Evolutionary conservation across 768 basidiomycete species (phyloP).

Genomic region (Boletus tomentosulus): DNA sequence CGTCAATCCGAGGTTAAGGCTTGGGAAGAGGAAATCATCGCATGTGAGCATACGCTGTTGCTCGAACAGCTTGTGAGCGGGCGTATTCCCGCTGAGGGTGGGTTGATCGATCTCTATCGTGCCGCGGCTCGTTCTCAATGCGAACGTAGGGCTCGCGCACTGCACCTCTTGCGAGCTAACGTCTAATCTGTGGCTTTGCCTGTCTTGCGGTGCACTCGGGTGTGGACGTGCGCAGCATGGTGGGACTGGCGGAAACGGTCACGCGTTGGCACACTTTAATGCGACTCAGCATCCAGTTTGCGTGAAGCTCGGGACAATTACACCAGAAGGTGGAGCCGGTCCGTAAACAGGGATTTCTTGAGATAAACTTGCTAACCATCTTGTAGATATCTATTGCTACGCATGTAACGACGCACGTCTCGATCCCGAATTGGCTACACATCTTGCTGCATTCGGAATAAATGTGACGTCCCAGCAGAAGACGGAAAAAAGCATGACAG

Average conservation of each 20-base stretch:
- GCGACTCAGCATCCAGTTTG: slow-evolving; percentile 72
- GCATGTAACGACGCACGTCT: slow-evolving; percentile 77
- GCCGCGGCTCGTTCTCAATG: neutral
- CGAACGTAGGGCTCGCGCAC: slow-evolving; percentile 62
- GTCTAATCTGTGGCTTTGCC: slow-evolving; percentile 92
- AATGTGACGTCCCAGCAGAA: slow-evolving; percentile 77
- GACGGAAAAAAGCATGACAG: slow-evolving; percentile 96
- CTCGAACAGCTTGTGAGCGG: slow-evolving; percentile 43
- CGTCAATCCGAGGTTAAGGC: slow-evolving; percentile 94
- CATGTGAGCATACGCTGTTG: slow-evolving; percentile 78
- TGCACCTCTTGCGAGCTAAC: slow-evolving; percentile 83
- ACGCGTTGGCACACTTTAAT: slow-evolving; percentile 77
- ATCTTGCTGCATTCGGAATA: slow-evolving; percentile 84
- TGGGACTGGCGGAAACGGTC: slow-evolving; percentile 81
- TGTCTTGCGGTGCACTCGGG: slow-evolving; percentile 84
- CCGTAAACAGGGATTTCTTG: slow-evolving; percentile 17
- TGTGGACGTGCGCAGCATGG: slow-evolving; percentile 88
- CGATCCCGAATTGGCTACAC: slow-evolving; percentile 69
- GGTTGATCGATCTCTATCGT: neutral
- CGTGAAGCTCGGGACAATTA: slow-evolving; percentile 95
- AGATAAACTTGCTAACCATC: neutral
- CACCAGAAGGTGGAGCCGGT: slow-evolving; percentile 91
- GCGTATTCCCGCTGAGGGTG: slow-evolving; percentile 26
- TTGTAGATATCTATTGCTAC: slow-evolving; percentile 89
- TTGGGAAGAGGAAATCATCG: slow-evolving; percentile 91